Evolutionary conservation across 176 grass and related monocot genomes (phyloP).

Genomic region (Eragrostis curvula): DNA sequence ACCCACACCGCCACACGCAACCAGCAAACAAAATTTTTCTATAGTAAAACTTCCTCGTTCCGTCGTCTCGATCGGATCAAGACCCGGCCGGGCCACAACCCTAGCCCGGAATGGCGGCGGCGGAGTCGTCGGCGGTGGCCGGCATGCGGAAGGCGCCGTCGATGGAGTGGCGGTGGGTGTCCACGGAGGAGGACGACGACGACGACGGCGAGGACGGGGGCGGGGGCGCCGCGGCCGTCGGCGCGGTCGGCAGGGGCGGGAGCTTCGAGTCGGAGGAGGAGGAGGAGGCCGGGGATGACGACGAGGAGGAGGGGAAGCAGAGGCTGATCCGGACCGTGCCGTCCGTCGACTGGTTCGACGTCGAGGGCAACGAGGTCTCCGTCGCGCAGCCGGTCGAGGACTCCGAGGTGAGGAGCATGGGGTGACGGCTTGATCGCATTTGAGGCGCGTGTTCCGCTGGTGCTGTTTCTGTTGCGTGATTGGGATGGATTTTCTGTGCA

Average conservation of each 20-base stretch:
- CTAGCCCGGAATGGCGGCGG: slow-evolving; percentile 37
- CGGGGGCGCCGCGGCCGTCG: slow-evolving; percentile 5
- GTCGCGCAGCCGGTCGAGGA: slow-evolving; percentile 48
- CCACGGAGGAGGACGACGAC: slow-evolving; percentile 61
- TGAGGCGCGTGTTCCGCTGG: neutral
- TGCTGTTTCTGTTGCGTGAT: slow-evolving; percentile 9
- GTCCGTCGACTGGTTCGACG: slow-evolving; percentile 82
- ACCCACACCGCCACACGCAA: slow-evolving; percentile 45
- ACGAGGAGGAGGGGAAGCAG: slow-evolving; percentile 42
- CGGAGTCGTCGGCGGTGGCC: slow-evolving; percentile 57
- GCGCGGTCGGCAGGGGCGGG: slow-evolving; percentile 48
- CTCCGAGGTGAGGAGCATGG: slow-evolving; percentile 41
- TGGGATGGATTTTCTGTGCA: neutral
- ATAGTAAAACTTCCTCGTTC: neutral
- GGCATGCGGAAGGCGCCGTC: slow-evolving; percentile 62
- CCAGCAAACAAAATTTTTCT: neutral
- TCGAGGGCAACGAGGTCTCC: slow-evolving; percentile 85
- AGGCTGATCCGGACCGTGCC: slow-evolving; percentile 69
- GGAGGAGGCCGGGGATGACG: slow-evolving; percentile 29
- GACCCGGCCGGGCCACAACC: slow-evolving; percentile 8
- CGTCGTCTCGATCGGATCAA: slow-evolving; percentile 48
- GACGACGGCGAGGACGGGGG: slow-evolving; percentile 25
- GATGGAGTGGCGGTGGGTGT: slow-evolving; percentile 68
- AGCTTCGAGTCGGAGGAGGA: slow-evolving; percentile 54
- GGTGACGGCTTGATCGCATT: neutral